These are phyloP conservation scores for Mycena pura DNA, from an alignment of 768 basidiomycete species.

Conservation along the genomic window DNA sequence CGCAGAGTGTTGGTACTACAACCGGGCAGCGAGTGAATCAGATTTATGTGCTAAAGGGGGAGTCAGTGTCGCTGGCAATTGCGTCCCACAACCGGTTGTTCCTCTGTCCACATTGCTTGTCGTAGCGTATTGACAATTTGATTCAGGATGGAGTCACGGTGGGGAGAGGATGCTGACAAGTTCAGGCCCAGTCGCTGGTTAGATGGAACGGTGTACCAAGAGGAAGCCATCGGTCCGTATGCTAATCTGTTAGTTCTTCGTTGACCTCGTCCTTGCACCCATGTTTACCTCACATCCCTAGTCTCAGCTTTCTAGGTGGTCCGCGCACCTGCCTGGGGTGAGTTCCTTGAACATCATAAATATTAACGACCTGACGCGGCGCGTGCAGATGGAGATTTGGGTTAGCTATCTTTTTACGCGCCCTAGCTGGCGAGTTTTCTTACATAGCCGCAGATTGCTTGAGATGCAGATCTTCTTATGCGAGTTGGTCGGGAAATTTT, in stretches of 20 bases:
- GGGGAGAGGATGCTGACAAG: conserved; percentile 15
- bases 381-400: conserved; percentile 1
- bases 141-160: neutral
- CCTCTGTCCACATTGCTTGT: conserved; percentile 14
- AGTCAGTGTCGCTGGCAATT: neutral
- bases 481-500: neutral
- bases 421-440: too few relatives aligned
- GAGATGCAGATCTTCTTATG: conserved; percentile 6
- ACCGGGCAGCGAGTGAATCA: neutral
- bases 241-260: conserved; percentile 8
- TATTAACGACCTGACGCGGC: neutral
- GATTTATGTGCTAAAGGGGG: neutral
- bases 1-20: neutral
- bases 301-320: conserved; percentile 10
- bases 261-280: neutral
- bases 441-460: neutral
- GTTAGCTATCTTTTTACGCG: neutral
- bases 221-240: conserved; percentile 9
- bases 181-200: conserved; percentile 16
- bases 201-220: neutral
- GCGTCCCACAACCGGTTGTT: conserved; percentile 8
- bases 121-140: neutral
- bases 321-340: conserved; percentile 6
- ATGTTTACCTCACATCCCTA: neutral
- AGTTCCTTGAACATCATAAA: neutral